A percentile compares a stretch with the other conserved stretches of the same genome.
Evolutionary conservation across 345 rosid species (phyloP).

Genomic region (Noccaea caerulescens): DNA sequence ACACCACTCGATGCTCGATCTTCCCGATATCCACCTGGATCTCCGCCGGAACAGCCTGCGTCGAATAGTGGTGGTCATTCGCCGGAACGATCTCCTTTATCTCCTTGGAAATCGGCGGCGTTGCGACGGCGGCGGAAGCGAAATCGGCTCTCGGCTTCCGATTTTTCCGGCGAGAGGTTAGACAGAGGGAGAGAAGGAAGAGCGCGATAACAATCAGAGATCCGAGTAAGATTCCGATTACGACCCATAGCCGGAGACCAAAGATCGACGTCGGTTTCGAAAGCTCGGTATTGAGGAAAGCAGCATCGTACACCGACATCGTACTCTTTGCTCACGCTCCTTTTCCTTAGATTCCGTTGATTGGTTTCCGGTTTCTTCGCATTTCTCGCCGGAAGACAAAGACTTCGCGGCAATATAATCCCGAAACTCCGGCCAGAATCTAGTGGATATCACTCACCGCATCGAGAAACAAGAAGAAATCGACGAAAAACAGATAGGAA

Average conservation of each 20-base stretch:
- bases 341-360: background rate
- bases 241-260: constrained; percentile 75
- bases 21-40: constrained; percentile 91
- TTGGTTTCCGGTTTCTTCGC: constrained; percentile 12
- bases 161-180: constrained; percentile 68
- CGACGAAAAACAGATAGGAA: background rate
- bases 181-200: constrained; percentile 78
- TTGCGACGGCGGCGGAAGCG: constrained; percentile 31
- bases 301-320: constrained; percentile 43
- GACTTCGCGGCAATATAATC: background rate
- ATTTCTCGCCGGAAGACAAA: constrained; percentile 21
- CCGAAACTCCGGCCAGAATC: background rate
- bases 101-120: constrained; percentile 73
- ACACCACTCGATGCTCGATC: constrained; percentile 88
- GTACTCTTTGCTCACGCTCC: too few relatives aligned
- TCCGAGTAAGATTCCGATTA: constrained; percentile 77
- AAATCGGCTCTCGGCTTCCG: constrained; percentile 37
- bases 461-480: constrained; percentile 12
- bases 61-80: constrained; percentile 45
- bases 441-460: constrained; percentile 6
- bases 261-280: constrained; percentile 78
- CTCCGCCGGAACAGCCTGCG: constrained; percentile 58
- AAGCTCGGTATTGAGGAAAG: constrained; percentile 46
- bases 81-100: constrained; percentile 74
- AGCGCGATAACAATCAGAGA: constrained; percentile 78